Base-by-base conservation (phyloP, 2,329 filamentous ascomycete species). In the Sporothrix humicola region DNA sequence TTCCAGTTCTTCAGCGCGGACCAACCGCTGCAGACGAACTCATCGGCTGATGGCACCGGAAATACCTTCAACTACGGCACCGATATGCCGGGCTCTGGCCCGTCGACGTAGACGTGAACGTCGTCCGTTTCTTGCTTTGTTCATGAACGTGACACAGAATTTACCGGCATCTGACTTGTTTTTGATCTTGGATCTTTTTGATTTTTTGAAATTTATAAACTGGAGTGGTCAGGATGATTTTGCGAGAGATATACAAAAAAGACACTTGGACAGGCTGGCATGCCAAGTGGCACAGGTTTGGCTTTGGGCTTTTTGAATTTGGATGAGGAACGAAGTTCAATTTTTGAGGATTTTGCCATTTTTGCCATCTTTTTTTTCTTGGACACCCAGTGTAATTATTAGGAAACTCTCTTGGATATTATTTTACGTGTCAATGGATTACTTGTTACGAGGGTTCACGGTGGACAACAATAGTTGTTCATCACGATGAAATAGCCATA, bases 1-100 rank as follows among this genome's bases (percentile, higher is more conserved):
- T 87, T 88, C 76, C 84, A 86, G 71, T 84, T 88, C 75, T 88
- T 88, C 75, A 73, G 50, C 13, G 2, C 58, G 0, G 75, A 74
- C 2, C 71, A 69, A 15, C 65, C 72, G 20, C 58, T 69, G 17
- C 15, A 23, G 10, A 23, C 23, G 31, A 44, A 52, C 2, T 5
- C 31, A 20, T n/a, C 61, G 2, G 56, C 2, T 7, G 71, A 75
- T 3, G n/a, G 15, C 15, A 58, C 13, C 68, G 37, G 13, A 8
- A 37, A 50, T 6, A 26, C 37, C 6, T 73, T 71, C 44, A 56
- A 46, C 23, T 72, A 68, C 37, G 44, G 52, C 48, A 52, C 61
- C 2, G 69, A 73, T 10, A 69, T 69, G 61, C 52, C 73, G 15
- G 56, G 50, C 13, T 37, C 69, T 6, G 69, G 73, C 4, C 61